Percentiles rank a stretch among this genome's conserved stretches.
Conservation (phyloP, 2,329 filamentous ascomycete species). For the Claviceps cyperi region DNA sequence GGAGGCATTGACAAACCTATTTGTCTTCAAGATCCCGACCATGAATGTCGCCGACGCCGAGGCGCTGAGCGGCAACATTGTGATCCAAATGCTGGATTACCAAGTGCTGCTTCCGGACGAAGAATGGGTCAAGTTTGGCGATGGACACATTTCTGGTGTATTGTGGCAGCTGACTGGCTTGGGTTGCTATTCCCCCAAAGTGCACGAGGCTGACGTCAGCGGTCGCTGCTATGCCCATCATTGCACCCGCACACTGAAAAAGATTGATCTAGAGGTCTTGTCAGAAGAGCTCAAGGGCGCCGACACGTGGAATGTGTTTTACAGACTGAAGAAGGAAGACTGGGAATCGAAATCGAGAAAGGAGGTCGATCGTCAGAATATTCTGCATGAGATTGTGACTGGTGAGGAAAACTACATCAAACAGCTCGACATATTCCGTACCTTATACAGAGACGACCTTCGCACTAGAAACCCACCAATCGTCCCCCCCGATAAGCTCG, state of each 20-base stretch:
- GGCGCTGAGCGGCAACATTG: slow-evolving; percentile 61
- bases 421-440: slow-evolving; percentile 71
- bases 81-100: slow-evolving; percentile 64
- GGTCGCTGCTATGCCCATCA: slow-evolving; percentile 87
- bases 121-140: slow-evolving; percentile 92
- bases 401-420: slow-evolving; percentile 86
- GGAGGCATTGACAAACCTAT: slow-evolving; percentile 76
- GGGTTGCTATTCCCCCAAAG: slow-evolving; percentile 76
- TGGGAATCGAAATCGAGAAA: slow-evolving; percentile 61
- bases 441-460: slow-evolving; percentile 75
- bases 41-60: slow-evolving; percentile 98
- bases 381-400: slow-evolving; percentile 86
- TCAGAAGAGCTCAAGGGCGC: slow-evolving; percentile 51
- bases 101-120: slow-evolving; percentile 75
- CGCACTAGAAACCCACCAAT: slow-evolving; percentile 60
- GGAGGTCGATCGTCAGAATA: slow-evolving; percentile 85
- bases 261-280: slow-evolving; percentile 71
- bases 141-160: slow-evolving; percentile 70
- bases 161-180: slow-evolving; percentile 83
- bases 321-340: slow-evolving; percentile 66
- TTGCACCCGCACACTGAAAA: slow-evolving; percentile 87
- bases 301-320: slow-evolving; percentile 83
- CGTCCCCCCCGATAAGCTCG: slow-evolving; percentile 61
- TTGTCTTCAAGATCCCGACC: slow-evolving; percentile 88
- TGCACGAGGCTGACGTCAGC: slow-evolving; percentile 56